These are phyloP conservation scores for Phytophthora pinifolia DNA, from an alignment of 352 stramenopile species.

Conservation along the genomic window DNA sequence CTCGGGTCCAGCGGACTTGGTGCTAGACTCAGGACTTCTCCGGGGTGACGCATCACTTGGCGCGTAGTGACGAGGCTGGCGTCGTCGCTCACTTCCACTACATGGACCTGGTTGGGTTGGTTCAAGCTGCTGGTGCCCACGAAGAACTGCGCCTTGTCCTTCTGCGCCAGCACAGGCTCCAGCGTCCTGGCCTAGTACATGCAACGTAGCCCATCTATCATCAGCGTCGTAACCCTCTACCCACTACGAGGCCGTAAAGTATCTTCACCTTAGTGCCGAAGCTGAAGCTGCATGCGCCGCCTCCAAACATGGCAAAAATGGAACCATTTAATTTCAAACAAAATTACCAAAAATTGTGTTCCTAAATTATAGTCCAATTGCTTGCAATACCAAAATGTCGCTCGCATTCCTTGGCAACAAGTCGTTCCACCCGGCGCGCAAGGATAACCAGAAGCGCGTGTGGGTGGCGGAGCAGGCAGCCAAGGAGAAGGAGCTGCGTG, in stretches of 20 bases:
- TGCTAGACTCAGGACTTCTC: conserved; percentile 51
- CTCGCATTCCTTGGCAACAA: conserved; percentile 86
- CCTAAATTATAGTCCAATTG: conserved; percentile 4
- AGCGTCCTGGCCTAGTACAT: conserved; percentile 56
- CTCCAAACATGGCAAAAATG: conserved; percentile 12
- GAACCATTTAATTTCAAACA: no score
- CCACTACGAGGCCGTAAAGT: no score
- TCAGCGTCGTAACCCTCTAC: no score
- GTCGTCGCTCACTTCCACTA: conserved; percentile 59
- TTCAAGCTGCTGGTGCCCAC: conserved; percentile 65
- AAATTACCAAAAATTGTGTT: conserved; percentile 3
- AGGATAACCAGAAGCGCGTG: conserved; percentile 84
- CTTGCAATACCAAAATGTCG: conserved; percentile 39
- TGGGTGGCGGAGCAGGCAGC: conserved; percentile 84
- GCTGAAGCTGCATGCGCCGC: conserved; percentile 41
- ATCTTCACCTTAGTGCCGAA: conserved; percentile 39
- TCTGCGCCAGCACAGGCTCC: conserved; percentile 66
- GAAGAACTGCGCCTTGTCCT: conserved; percentile 63
- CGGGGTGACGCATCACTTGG: conserved; percentile 45
- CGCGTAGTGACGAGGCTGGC: conserved; percentile 38
- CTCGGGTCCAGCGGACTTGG: conserved; percentile 49
- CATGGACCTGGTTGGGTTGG: conserved; percentile 64
- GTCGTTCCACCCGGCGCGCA: conserved; percentile 73
- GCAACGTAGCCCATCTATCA: not conserved
- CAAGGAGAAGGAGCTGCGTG: conserved; percentile 42